Evolutionary conservation across 2,329 filamentous ascomycete species (phyloP), one percentile per base, ranked within the genome.

Genomic region (Ustulina deusta): DNA sequence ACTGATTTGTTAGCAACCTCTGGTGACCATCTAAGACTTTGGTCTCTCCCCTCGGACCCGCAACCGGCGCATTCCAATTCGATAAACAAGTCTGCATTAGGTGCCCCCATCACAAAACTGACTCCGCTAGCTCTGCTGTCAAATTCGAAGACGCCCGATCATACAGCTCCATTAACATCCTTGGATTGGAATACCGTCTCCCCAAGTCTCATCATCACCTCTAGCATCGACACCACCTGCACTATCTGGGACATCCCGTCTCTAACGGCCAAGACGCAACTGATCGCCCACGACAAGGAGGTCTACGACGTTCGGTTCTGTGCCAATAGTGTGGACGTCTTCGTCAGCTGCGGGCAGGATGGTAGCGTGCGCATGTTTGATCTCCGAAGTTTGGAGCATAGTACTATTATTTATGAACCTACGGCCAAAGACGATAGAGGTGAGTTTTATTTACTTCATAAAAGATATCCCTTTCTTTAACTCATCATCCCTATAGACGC

Each of bases 201-300:
- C 27, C 96, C 96, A 0, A 97, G 95, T 79, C 85, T 99, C 61
- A 99, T 99, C 77, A 99, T 99, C 76, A 99, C 96, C 0, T 97
- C 94, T 3, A 98, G 94, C 79, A 99, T 99, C 76, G 96, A 99
- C 78, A 99, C 96, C 1, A 99, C 96, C 6, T 99, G 96, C 82
- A 99, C 96, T 4, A 99, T 99, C 72, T 99, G 96, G 96, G 96
- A 99, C 79, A 99, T 99, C 63, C 96, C 96, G 3, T 97, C 96
- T 0, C 85, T 99, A 70, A 99, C 96, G 0, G 96, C 96, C 60
- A 99, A 99, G 82, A 99, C 96, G 1, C 96, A 99, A 79, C 85
- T 99, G 52, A 99, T 99, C 80, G 96, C 96, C 22, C 96, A 99
- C 79, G 96, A 99, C 82, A 98, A 98, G 81, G 96, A 99, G 81